Percentiles rank a stretch among this genome's conserved stretches.
Evolutionary conservation across 2,329 filamentous ascomycete genomes (phyloP).

Genomic region (Monosporascus sp.): DNA sequence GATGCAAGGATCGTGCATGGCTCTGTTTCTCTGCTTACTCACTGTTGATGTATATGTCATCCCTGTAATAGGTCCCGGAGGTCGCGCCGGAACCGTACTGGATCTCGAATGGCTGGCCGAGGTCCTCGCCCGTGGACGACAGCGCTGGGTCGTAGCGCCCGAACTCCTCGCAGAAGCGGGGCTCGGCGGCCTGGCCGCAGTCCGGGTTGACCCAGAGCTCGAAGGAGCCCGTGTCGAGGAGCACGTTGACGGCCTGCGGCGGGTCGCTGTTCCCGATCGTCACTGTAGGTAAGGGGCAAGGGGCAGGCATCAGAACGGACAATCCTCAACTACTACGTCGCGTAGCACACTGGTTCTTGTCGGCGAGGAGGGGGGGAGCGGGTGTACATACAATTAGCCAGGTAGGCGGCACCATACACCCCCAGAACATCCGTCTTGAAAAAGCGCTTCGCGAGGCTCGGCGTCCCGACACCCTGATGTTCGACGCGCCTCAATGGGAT

Average conservation of each 20-base stretch:
- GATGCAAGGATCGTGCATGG: not conserved
- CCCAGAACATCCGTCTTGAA: conserved; percentile 23
- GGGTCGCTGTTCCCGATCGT: conserved; percentile 33
- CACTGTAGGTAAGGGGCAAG: conserved; percentile 29
- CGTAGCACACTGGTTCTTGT: not conserved
- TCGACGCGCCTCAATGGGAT: conserved; percentile 24
- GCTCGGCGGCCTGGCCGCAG: conserved; percentile 32
- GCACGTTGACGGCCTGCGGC: conserved; percentile 38
- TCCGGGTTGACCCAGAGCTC: conserved; percentile 52
- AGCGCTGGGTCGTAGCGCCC: conserved; percentile 39
- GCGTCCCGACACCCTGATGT: conserved; percentile 17
- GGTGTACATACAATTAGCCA: conserved; percentile 21
- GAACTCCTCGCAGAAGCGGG: conserved; percentile 33
- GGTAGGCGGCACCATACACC: conserved; percentile 26
- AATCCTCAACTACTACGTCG: too few relatives aligned
- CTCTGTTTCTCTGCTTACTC: conserved; percentile 6
- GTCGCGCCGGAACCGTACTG: conserved; percentile 35
- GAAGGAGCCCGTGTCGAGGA: conserved; percentile 48
- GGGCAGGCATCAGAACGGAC: too few relatives aligned
- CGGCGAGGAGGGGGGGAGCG: not conserved
- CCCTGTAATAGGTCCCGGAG: conserved; percentile 40
- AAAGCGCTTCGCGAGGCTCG: conserved; percentile 21
- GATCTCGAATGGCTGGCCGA: conserved; percentile 29
- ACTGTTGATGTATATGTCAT: conserved; percentile 42
- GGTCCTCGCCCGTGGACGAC: conserved; percentile 37